Conservation (phyloP, 2,329 filamentous ascomycete genomes). For the Plenodomus tracheiphilus region DNA sequence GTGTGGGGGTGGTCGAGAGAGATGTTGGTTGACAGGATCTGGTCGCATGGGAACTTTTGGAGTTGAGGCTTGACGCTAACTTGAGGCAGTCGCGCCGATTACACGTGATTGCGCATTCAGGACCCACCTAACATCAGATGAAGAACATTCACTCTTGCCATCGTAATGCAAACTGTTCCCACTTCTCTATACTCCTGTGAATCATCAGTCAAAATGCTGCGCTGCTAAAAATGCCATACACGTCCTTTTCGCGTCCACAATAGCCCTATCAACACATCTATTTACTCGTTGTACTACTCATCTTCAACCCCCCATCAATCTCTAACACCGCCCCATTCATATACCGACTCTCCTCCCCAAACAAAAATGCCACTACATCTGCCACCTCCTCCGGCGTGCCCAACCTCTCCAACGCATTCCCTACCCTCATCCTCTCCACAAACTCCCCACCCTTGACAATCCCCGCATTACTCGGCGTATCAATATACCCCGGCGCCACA, state of each 20-base stretch:
- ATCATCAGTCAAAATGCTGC: too few species aligned
- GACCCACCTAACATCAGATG: background rate
- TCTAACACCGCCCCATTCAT: slow-evolving; percentile 54
- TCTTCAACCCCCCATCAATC: slow-evolving; percentile 51
- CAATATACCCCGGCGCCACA: slow-evolving; percentile 48
- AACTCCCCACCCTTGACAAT: slow-evolving; percentile 54
- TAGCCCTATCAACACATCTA: slow-evolving; percentile 2
- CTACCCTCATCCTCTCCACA: slow-evolving; percentile 44
- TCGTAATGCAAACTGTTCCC: background rate
- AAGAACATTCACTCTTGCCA: background rate
- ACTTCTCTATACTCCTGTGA: background rate
- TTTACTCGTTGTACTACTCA: slow-evolving; percentile 31
- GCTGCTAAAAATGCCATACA: background rate
- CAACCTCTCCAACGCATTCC: slow-evolving; percentile 49
- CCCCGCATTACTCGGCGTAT: slow-evolving; percentile 54
- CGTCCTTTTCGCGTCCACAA: too few species aligned
- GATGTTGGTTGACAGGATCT: background rate
- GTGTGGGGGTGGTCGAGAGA: slow-evolving; percentile 1
- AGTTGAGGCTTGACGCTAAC: background rate
- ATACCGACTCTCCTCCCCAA: slow-evolving; percentile 51
- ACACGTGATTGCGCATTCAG: slow-evolving; percentile 53
- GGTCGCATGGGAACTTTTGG: slow-evolving; percentile 17
- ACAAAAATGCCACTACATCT: slow-evolving; percentile 55
- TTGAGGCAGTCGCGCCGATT: background rate
- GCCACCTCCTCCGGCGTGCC: slow-evolving; percentile 54